phyloP scores from a whole-genome alignment of 176 grass and related monocot species.

The Cenchrus americanus region DNA sequence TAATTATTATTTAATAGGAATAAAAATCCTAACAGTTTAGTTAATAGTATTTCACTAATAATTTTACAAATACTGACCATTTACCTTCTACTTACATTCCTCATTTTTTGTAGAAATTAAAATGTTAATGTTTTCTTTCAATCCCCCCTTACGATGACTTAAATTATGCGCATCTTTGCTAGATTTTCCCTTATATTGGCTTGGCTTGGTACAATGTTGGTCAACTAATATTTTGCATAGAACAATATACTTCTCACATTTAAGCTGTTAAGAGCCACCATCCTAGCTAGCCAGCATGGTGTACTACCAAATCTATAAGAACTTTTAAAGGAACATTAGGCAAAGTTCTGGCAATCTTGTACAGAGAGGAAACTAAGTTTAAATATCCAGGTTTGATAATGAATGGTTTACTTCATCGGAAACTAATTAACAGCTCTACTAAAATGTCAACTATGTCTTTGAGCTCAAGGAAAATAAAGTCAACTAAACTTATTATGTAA shows the following conservation, averaged over 20 bases:
- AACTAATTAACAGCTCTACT: background rate
- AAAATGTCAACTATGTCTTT: constrained; percentile 47
- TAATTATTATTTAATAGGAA: background rate
- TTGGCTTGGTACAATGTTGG: background rate
- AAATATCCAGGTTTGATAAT: background rate
- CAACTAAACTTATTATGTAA: constrained; percentile 33
- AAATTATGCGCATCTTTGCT: background rate
- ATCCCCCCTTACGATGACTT: background rate
- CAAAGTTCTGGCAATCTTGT: constrained; percentile 11
- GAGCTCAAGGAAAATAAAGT: background rate
- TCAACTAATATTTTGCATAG: constrained; percentile 37
- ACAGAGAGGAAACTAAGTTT: background rate
- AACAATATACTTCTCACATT: background rate
- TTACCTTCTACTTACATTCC: background rate
- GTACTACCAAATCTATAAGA: background rate
- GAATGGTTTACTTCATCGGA: background rate
- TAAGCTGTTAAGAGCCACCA: background rate
- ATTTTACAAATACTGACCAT: background rate
- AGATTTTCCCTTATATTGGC: background rate
- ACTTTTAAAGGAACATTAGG: background rate
- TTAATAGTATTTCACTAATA: background rate
- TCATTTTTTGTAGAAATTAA: background rate
- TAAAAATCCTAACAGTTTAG: background rate
- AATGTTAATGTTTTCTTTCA: background rate
- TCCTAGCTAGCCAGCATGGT: background rate